Base-by-base conservation (phyloP, 108 stramenopile genomes). In the Skeletonema menzelii region DNA sequence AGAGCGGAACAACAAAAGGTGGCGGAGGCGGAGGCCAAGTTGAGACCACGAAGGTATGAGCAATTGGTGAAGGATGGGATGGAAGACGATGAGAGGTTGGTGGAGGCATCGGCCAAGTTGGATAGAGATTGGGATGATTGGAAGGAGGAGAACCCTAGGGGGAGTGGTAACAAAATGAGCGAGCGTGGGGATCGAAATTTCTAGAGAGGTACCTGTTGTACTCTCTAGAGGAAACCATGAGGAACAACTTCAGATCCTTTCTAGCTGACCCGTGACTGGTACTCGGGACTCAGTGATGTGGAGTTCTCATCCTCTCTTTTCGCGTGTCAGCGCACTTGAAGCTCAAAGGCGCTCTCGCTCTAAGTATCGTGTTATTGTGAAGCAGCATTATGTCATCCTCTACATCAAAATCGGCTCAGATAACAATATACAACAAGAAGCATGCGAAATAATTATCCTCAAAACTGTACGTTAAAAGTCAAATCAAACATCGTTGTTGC, bases 121-220 rank as follows among this genome's bases (percentile, higher is more conserved):
- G 98, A 99, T 75, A 83, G 97, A 40, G 82, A 84, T 13, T 99
- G 98, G 98, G 98, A 99, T 80, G 93, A 97, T 71, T 99, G 89
- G 86, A 97, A 95, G 78, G 98, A 96, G 35, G 87, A 91, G 44
- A 96, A 99, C 72, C 97, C 97, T 5, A 86, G 92, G 76, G 98
- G 98, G 37, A 86, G 95, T 72, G 98, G 98, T 10, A 97, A 97
- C 76, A 99, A 97, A 73, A 88, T 82, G 78, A 88, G 84, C 26
- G 92, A 94, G 76, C 72, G 88, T 49, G 95, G 95, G 47, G 95
- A 96, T 90, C 86, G 93, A 15, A 96, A 96, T 76, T 96, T 96
- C 80, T 96, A 78, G 70, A 67, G 62, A n/a, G n/a, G n/a, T n/a
- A n/a, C n/a, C n/a, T n/a, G n/a, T n/a, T n/a, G n/a, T n/a, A n/a